phyloP scores from a whole-genome alignment of 2,329 filamentous ascomycete genomes.

The Penicillium sp. region DNA sequence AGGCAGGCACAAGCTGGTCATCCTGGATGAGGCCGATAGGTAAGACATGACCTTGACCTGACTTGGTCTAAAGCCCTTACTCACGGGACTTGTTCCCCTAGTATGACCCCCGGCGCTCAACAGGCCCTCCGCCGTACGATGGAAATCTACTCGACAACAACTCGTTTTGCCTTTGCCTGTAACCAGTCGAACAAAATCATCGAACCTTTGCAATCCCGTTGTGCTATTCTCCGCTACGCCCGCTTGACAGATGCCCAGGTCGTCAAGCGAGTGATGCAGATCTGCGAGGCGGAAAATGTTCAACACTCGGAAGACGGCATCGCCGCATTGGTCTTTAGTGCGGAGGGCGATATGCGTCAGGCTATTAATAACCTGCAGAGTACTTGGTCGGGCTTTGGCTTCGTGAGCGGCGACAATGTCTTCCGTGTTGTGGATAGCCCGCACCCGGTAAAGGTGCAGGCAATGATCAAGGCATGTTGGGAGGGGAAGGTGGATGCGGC shows the following conservation, averaged over 20 bases:
- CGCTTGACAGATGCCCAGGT: slow-evolving; percentile 91
- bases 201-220: slow-evolving; percentile 95
- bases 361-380: slow-evolving; percentile 98
- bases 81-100: slow-evolving; percentile 29
- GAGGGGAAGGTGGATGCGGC: slow-evolving; percentile 89
- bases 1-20: slow-evolving; percentile 93
- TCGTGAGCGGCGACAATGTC: slow-evolving; percentile 96
- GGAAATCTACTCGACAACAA: slow-evolving; percentile 98
- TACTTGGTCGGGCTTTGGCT: slow-evolving; percentile 89
- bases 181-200: slow-evolving; percentile 99
- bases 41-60: slow-evolving; percentile 25
- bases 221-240: slow-evolving; percentile 91
- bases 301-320: slow-evolving; percentile 90
- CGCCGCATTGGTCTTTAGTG: slow-evolving; percentile 94
- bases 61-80: too few species aligned
- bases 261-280: slow-evolving; percentile 86
- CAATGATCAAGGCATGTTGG: slow-evolving; percentile 96
- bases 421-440: slow-evolving; percentile 97
- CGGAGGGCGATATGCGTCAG: slow-evolving; percentile 98
- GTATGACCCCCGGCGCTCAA: slow-evolving; percentile 95
- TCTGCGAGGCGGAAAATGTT: slow-evolving; percentile 89
- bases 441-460: slow-evolving; percentile 97
- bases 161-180: slow-evolving; percentile 95
- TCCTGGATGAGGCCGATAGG: slow-evolving; percentile 95
- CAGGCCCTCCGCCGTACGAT: slow-evolving; percentile 94